Conservation (phyloP, 352 stramenopile species). For the Pythium phragmitis region DNA sequence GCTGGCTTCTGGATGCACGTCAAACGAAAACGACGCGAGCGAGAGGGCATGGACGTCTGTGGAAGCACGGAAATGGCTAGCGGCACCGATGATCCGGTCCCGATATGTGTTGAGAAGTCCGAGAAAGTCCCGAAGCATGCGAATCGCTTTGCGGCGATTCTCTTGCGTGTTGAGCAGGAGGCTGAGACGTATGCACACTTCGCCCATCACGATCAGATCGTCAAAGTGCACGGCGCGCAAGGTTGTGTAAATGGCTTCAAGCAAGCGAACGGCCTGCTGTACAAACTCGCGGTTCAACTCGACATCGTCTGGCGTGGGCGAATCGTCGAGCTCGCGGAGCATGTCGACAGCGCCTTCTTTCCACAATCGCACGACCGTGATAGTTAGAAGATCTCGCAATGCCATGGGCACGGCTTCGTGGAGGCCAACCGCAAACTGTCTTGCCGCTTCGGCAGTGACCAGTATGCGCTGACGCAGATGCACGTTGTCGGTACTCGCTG, state of each 20-base stretch:
- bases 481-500: background rate
- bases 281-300: background rate
- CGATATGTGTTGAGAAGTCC: constrained; percentile 38
- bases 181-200: constrained; percentile 41
- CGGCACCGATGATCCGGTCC: constrained; percentile 34
- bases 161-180: constrained; percentile 34
- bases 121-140: constrained; percentile 37
- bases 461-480: background rate
- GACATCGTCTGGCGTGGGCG: constrained; percentile 1
- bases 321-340: constrained; percentile 35
- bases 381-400: constrained; percentile 4
- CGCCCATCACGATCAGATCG: constrained; percentile 48
- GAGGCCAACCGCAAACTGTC: background rate
- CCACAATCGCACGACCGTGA: constrained; percentile 26
- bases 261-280: constrained; percentile 11
- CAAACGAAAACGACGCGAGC: constrained; percentile 43
- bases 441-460: background rate
- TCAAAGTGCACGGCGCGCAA: constrained; percentile 47
- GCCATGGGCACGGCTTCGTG: background rate
- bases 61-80: constrained; percentile 35
- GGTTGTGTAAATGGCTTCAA: constrained; percentile 42
- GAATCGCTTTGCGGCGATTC: constrained; percentile 33
- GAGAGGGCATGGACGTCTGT: background rate
- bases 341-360: constrained; percentile 32
- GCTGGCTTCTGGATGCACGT: constrained; percentile 5